Evolutionary conservation across 306 rosid species (phyloP), one percentile per base, ranked within the genome.

Genomic region (Morella rubra): DNA sequence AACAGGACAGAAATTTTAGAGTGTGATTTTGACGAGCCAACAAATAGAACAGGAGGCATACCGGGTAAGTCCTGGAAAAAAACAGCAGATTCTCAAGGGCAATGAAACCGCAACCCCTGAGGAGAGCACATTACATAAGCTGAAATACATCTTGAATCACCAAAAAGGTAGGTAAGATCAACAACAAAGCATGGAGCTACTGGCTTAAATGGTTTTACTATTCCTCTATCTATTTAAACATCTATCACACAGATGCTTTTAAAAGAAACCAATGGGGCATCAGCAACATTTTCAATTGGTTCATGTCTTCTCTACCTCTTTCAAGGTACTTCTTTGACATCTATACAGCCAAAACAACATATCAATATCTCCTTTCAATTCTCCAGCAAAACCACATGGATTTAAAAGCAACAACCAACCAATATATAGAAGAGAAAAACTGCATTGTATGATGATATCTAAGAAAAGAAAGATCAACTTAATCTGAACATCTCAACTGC

Each of bases 21-120:
- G 1, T 82, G 54, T 18, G 52, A 22, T 62, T 78, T 67, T 59
- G 50, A 27, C 19, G 41, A 71, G 54, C 55, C 37, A 51, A 72
- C 56, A 10, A 55, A 81, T 24, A 79, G 85, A 68, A 74, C 13
- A 50, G 64, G 72, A 45, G 81, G 73, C 91, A 70, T 95, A 95
- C 97, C 86, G 97, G 99, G 77, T 81, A 91, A 65, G 88, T 89
- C 86, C 90, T 86, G n/a, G 97, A 88, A 6, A 80, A 91, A 83
- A 73, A 95, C 78, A 92, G 90, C 84, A 95, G 81, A 81, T 95
- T 95, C 87, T 95, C 99, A 3, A 95, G 99, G 72, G 97, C 88
- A 83, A 92, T 88, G 75, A 79, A 79, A 76, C 98, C 97, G 62
- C 99, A 90, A 71, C 99, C 93, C 93, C 99, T 95, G 81, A 60